Evolutionary conservation across 179 eudicot genomes (phyloP), one percentile per base, ranked within the genome.

Genomic region (Patellifolia procumbens): DNA sequence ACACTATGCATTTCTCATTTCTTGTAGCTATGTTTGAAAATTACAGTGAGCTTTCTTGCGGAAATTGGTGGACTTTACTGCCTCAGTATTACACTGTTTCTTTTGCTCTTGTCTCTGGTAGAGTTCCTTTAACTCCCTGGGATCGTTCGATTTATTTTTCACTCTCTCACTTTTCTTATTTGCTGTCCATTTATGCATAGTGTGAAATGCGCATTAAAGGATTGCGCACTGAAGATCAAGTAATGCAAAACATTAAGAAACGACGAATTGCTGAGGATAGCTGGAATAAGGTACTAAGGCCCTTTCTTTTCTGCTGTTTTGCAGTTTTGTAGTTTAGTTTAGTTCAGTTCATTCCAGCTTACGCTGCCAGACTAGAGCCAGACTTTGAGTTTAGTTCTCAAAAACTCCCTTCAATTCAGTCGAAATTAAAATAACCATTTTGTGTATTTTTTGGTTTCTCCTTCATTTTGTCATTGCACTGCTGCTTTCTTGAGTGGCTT

Each of bases 41-140:
- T 74, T 83, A 90, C 92, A 93, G 98, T 93, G 84, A 80, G 89
- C 87, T 89, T 93, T 77, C 91, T 93, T 60, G 98, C 97, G 29
- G 91, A 93, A 78, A 76, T 93, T 76, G 97, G 94, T 68, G 98
- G 98, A 81, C 93, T 93, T 58, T 91, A 83, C 77, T 91, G 97
- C 84, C 70, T 91, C 65, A 88, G 98, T 81, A 74, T 93, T 45
- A 91, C 91, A 64, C 80, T 90, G 55, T 93, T 91, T 77, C 87
- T 89, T 82, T 84, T 80, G 85, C 81, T 91, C 69, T 78, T 93
- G 91, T 83, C 88, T 55, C 91, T 91, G 88, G 98, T 93, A 93
- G 15, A 88, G 71, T 63, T 55, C 68, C 73, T 51, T 45, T 28
- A 22, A 65, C 34, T 70, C 37, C 58, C 16, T 34, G 26, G 28